Base-by-base conservation (phyloP, 495 filamentous ascomycete species). In the Neurospora sp. region DNA sequence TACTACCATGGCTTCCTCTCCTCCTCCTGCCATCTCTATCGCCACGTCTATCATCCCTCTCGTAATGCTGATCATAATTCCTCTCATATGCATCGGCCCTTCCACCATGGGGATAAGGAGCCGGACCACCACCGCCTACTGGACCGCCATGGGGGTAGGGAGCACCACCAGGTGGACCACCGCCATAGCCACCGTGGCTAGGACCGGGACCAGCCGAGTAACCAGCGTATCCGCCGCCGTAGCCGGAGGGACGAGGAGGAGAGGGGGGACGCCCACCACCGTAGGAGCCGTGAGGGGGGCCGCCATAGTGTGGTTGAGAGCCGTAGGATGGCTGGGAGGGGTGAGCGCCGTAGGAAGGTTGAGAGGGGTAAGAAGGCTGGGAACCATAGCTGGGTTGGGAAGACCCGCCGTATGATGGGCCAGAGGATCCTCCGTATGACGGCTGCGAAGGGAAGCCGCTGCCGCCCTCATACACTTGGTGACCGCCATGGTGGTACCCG, bases 371-470 rank as follows among this genome's bases (percentile, higher is more conserved):
- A 37, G 27, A 66, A 35, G 54, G 27, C 14, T 66, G 54, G 7
- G 54, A 35, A 10, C 54, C 54, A 9, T 66, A 66, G 54, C 54
- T 66, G 54, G 73, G 73, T 2, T 70, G 54, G 6, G 46, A 38
- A 31, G 16, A 39, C 3, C 59, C 72, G 12, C 59, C 41, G 12
- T 72, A 69, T 18, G 27, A 31, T 39, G 46, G 48, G 0, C 70
- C 39, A 16, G 70, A 71, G 35, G 46, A 66, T 1, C 44, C 71
- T 0, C 46, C 69, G 31, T 75, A 77, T 42, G 69, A 69, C 44
- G 48, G 42, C 71, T 69, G 54, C 31, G 40, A 54, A 12, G 73
- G 62, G 5, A 11, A 69, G 71, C 31, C 69, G 71, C 70, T 72
- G 71, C 38, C 35, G 41, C 42, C 27, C 54, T 66, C 54, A 66